Percentiles rank a stretch among this genome's conserved stretches.
Conservation (phyloP, 202 grass and related monocot species). For the Eragrostis tef region DNA sequence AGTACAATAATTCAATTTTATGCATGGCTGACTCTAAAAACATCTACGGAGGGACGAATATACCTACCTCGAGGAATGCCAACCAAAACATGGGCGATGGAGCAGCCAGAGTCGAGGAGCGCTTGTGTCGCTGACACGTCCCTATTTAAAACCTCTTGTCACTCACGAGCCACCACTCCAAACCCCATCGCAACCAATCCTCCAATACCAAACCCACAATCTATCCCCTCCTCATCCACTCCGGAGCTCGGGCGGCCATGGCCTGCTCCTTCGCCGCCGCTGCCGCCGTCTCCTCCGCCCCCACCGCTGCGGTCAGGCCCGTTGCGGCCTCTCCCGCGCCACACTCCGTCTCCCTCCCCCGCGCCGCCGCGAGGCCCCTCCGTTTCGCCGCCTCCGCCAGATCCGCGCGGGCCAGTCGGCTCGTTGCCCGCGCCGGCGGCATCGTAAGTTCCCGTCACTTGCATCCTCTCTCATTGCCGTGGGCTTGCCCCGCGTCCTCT, state of each 20-base stretch:
- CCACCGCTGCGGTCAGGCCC: conserved; percentile 28
- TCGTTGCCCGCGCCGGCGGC: conserved; percentile 62
- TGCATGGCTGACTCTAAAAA: no score
- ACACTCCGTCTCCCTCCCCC: conserved; percentile 40
- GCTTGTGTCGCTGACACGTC: conserved; percentile 36
- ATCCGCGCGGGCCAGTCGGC: conserved; percentile 52
- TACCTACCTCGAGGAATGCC: no score
- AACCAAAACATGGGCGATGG: not conserved
- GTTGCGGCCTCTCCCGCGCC: conserved; percentile 37
- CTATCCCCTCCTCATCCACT: conserved; percentile 29
- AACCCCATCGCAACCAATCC: not conserved
- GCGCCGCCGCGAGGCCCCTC: conserved; percentile 37
- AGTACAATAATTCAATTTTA: no score
- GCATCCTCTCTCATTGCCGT: not conserved
- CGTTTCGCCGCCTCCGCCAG: conserved; percentile 43
- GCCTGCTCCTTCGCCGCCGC: conserved; percentile 62
- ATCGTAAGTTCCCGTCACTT: conserved; percentile 36
- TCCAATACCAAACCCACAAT: conserved; percentile 28
- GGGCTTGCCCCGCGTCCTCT: not conserved
- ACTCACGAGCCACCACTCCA: not conserved
- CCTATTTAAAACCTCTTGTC: conserved; percentile 31
- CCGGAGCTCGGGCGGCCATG: conserved; percentile 49
- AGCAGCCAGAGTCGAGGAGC: not conserved
- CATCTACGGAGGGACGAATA: no score
- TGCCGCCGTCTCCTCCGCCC: conserved; percentile 32